Conservation (phyloP, 2,329 filamentous ascomycete species). For the Colletotrichum tamarilloi region DNA sequence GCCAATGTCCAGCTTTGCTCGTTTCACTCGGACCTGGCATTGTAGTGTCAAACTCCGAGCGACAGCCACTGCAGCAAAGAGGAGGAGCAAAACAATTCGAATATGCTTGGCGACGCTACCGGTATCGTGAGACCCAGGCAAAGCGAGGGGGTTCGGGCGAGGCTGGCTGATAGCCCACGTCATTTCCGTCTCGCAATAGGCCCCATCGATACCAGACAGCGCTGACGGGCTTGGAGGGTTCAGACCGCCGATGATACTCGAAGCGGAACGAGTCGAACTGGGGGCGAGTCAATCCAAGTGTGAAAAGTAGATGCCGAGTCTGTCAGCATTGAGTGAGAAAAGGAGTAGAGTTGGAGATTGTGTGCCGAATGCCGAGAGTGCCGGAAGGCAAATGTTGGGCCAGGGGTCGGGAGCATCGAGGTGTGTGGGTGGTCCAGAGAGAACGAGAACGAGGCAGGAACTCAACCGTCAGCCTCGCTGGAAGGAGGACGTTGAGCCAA, state of each 20-base stretch:
- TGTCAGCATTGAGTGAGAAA: neutral
- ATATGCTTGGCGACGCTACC: slow-evolving; percentile 1
- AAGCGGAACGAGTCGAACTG: slow-evolving; percentile 26
- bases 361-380: slow-evolving; percentile 27
- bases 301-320: neutral
- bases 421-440: slow-evolving; percentile 2
- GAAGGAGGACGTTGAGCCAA: slow-evolving; percentile 28
- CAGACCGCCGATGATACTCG: slow-evolving; percentile 28
- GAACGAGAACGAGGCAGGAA: slow-evolving; percentile 25
- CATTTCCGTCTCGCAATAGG: neutral
- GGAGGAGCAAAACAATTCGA: slow-evolving; percentile 4
- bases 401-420: neutral
- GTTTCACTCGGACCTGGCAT: slow-evolving; percentile 31
- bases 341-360: neutral
- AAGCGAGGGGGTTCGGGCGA: slow-evolving; percentile 7
- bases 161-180: slow-evolving; percentile 11
- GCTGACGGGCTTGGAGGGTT: slow-evolving; percentile 11
- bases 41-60: slow-evolving; percentile 8
- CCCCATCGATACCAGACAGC: neutral
- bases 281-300: slow-evolving; percentile 8
- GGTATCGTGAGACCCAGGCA: slow-evolving; percentile 1
- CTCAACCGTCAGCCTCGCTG: slow-evolving; percentile 29
- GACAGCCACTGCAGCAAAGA: slow-evolving; percentile 5
- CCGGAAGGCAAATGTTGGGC: neutral
- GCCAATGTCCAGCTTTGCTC: slow-evolving; percentile 22